Evolutionary conservation across 371 early-diverging fungal genomes (phyloP).

Genomic region (Apophysomyces sp.): DNA sequence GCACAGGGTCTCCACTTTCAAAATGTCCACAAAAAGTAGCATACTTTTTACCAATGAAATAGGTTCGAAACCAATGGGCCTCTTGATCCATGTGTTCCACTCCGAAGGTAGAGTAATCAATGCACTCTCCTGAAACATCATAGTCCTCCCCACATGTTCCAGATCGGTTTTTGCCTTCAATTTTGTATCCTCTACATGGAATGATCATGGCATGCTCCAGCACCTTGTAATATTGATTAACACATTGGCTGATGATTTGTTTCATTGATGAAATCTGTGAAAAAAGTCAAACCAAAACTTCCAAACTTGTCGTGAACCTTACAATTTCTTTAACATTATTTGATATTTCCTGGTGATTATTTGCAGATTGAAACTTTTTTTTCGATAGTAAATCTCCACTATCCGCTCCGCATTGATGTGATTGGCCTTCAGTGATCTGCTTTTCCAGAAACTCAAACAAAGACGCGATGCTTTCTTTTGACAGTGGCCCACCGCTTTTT

Average conservation of each 20-base stretch:
- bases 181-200: conserved; percentile 25
- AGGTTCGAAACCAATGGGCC: conserved; percentile 31
- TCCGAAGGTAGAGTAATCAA: conserved; percentile 4
- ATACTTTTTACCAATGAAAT: conserved; percentile 39
- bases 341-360: conserved; percentile 8
- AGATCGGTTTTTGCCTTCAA: conserved; percentile 24
- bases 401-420: neutral
- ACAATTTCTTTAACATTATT: conserved; percentile 32
- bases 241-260: conserved; percentile 20
- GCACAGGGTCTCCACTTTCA: conserved; percentile 6
- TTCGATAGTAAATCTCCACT: neutral
- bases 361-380: neutral
- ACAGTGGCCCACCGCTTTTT: conserved; percentile 6
- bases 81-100: conserved; percentile 34
- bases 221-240: conserved; percentile 20
- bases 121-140: neutral
- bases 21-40: conserved; percentile 35
- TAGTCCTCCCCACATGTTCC: conserved; percentile 3
- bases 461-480: conserved; percentile 1
- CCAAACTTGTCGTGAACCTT: neutral
- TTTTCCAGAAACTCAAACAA: conserved; percentile 9
- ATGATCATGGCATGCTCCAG: conserved; percentile 22
- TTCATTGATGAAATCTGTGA: conserved; percentile 17
- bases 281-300: neutral
- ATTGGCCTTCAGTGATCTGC: conserved; percentile 7